phyloP scores from a whole-genome alignment of 2,329 filamentous ascomycete genomes.

The Cladorrhinum sp. region DNA sequence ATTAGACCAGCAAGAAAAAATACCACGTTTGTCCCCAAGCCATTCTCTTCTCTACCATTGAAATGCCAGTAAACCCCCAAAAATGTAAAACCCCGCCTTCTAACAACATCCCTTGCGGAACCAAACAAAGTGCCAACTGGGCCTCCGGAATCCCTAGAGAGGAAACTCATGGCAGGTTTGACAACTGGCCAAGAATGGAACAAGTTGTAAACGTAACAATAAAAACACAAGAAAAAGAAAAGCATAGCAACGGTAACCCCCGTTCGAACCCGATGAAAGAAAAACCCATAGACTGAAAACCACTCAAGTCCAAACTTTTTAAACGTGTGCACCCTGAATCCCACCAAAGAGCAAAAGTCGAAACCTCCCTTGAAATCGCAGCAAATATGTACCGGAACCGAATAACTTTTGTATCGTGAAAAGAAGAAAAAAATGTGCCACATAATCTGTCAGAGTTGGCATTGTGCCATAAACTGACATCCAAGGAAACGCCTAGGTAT shows the following conservation, averaged over 20 bases:
- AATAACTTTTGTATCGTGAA: slow-evolving; percentile 22
- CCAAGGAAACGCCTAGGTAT: slow-evolving; percentile 11
- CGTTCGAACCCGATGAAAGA: slow-evolving; percentile 14
- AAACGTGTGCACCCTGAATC: slow-evolving; percentile 17
- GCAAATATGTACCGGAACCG: slow-evolving; percentile 25
- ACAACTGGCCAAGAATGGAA: slow-evolving; percentile 17
- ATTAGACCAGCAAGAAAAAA: slow-evolving; percentile 15
- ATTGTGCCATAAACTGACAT: slow-evolving; percentile 5
- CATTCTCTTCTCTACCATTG: slow-evolving; percentile 3
- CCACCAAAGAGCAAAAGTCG: slow-evolving; percentile 15
- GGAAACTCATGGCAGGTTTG: background rate
- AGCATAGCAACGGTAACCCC: slow-evolving; percentile 15
- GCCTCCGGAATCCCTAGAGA: background rate
- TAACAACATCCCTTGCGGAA: slow-evolving; percentile 1
- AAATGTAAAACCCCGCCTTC: background rate
- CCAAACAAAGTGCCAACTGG: slow-evolving; percentile 4
- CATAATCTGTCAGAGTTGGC: slow-evolving; percentile 17
- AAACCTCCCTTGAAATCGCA: slow-evolving; percentile 21
- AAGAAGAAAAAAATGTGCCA: slow-evolving; percentile 12
- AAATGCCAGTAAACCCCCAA: slow-evolving; percentile 6
- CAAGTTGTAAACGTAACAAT: slow-evolving; percentile 16
- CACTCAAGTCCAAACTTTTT: slow-evolving; percentile 24
- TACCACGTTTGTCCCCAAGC: slow-evolving; percentile 2
- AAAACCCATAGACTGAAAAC: slow-evolving; percentile 6
- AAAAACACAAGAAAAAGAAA: slow-evolving; percentile 17